These are phyloP conservation scores for Friedmanniomyces simplex DNA, from an alignment of 495 filamentous ascomycete species.

Conservation along the genomic window DNA sequence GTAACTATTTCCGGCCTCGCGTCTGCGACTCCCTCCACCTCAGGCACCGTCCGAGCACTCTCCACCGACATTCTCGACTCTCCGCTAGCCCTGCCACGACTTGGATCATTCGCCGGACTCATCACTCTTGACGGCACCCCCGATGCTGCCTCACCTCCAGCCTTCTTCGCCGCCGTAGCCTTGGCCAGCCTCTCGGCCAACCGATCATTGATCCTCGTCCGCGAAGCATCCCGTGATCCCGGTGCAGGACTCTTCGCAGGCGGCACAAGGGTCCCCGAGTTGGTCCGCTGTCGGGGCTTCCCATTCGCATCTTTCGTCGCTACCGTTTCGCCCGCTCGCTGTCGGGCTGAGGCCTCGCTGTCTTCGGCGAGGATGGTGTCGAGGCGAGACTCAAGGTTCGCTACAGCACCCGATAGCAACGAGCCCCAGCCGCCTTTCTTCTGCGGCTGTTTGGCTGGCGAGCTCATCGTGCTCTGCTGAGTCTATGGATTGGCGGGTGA, in stretches of 20 bases:
- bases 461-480: background rate
- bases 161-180: constrained; percentile 13
- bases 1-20: background rate
- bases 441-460: constrained; percentile 6
- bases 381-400: constrained; percentile 83
- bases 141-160: background rate
- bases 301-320: constrained; percentile 8
- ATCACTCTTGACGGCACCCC: background rate
- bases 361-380: constrained; percentile 85
- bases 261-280: constrained; percentile 6
- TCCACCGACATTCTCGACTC: background rate
- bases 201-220: constrained; percentile 52
- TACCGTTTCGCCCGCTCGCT: constrained; percentile 17
- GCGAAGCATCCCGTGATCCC: constrained; percentile 23
- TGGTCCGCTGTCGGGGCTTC: background rate
- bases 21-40: background rate
- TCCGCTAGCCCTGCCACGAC: constrained; percentile 1
- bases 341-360: constrained; percentile 31
- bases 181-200: constrained; percentile 57
- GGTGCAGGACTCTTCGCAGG: background rate
- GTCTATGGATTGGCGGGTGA: background rate
- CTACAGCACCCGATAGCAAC: constrained; percentile 83
- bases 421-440: constrained; percentile 56
- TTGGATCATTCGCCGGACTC: constrained; percentile 7
- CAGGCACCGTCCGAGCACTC: background rate